Evolutionary conservation across 169 alveolate species (phyloP).

Genomic region (Cryptosporidium ubiquitum): DNA sequence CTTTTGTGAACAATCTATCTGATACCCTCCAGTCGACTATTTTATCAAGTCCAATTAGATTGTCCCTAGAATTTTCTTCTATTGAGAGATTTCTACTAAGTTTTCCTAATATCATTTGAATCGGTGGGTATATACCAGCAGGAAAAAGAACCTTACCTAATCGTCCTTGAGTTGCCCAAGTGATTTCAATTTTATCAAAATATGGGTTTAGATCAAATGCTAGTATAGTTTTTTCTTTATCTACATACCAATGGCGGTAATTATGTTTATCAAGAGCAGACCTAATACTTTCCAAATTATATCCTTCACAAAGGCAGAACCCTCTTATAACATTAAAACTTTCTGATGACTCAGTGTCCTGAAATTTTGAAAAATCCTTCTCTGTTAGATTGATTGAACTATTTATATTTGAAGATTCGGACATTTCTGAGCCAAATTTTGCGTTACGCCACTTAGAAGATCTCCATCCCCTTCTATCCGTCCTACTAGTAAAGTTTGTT

Average conservation of each 20-base stretch:
- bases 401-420: not conserved
- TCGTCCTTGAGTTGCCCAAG: slow-evolving; percentile 68
- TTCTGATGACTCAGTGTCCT: slow-evolving; percentile 7
- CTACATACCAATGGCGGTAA: slow-evolving; percentile 61
- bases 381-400: not conserved
- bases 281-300: slow-evolving; percentile 32
- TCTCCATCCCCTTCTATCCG: slow-evolving; percentile 44
- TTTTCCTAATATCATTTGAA: not conserved
- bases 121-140: slow-evolving; percentile 59
- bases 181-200: slow-evolving; percentile 53
- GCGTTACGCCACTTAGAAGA: slow-evolving; percentile 4
- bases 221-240: slow-evolving; percentile 47
- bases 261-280: slow-evolving; percentile 54
- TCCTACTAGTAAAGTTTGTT: not conserved
- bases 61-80: not conserved
- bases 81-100: not conserved
- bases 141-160: slow-evolving; percentile 55
- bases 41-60: not conserved
- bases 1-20: not conserved
- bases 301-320: slow-evolving; percentile 66
- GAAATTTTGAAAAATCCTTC: not conserved
- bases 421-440: slow-evolving; percentile 8
- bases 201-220: slow-evolving; percentile 55
- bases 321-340: slow-evolving; percentile 59
- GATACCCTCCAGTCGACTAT: not conserved